phyloP scores from a whole-genome alignment of 805 yeast species.

The Lipomyces sp. region DNA sequence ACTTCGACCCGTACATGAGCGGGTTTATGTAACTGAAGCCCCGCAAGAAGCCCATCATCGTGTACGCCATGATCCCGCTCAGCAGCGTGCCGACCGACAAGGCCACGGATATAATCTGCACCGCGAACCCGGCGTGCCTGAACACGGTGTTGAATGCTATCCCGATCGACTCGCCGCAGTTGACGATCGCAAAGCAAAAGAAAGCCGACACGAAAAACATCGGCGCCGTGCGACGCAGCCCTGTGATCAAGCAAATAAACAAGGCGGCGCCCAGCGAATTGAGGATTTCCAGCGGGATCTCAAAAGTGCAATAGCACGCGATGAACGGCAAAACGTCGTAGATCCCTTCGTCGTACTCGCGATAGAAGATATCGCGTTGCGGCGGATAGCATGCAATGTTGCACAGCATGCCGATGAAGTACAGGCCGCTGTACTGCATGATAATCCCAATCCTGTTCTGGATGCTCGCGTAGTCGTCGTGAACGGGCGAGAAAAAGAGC shows the following conservation, averaged over 20 bases:
- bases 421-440: conserved; percentile 69
- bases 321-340: conserved; percentile 66
- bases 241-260: conserved; percentile 65
- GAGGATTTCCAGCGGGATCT: conserved; percentile 64
- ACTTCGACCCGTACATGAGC: conserved; percentile 51
- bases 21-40: conserved; percentile 79
- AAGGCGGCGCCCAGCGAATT: conserved; percentile 58
- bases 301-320: conserved; percentile 55
- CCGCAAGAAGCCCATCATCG: conserved; percentile 65
- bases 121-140: conserved; percentile 74
- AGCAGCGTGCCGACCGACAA: conserved; percentile 71
- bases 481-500: conserved; percentile 62
- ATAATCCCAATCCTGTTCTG: conserved; percentile 68
- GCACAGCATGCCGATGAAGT: conserved; percentile 75
- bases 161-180: conserved; percentile 83
- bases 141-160: conserved; percentile 73
- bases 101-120: conserved; percentile 63
- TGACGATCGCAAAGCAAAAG: conserved; percentile 52
- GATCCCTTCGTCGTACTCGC: conserved; percentile 70
- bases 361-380: conserved; percentile 72
- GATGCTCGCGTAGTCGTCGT: conserved; percentile 48
- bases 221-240: conserved; percentile 63
- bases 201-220: conserved; percentile 66
- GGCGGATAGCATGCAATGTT: conserved; percentile 72
- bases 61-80: conserved; percentile 80